Evolutionary conservation across 768 basidiomycete genomes (phyloP), one percentile per base, ranked within the genome.

Genomic region (Hygrophoropsis aurantiaca): DNA sequence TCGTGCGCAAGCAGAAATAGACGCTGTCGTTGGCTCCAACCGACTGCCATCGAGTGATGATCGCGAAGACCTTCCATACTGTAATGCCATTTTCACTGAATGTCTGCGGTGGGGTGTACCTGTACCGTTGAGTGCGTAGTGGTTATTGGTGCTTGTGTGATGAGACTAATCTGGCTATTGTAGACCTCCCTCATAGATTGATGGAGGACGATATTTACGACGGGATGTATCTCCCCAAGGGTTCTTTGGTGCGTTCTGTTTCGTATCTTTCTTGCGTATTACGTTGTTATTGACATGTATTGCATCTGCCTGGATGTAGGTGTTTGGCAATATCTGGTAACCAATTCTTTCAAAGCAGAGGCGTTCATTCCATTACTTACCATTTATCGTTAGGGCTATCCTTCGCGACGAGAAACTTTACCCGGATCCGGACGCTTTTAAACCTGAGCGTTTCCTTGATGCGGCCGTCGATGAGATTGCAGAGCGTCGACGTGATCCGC

Each of bases 171-270:
- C 44, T 40, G 6, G 13, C 45, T 36, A 21, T 20, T 44, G 34
- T 33, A 84, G 84, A 73, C 46, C 72, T 87, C 33, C 85, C 85
- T 0, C 85, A 86, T 49, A 72, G 82, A 38, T 53, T 83, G 55
- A 82, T 74, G 70, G 77, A 84, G 58, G 80, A 86, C 52, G 83
- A 87, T 55, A 62, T 81, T 32, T 87, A 85, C 58, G 63, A 74
- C 23, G 79, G 75, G 10, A 73, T 74, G 69, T 69, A 73, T 45
- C 78, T 87, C 42, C 82, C 84, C 25, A 79, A 82, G 58, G 85
- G 85, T 11, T 75, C 84, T 3, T 59, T 84, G 53, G 79, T 80
- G 41, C 45, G 71, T 64, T 15, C 2, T 32, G 39, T 11, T 10
- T 16, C 23, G 19, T 18, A 32, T 46, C 18, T 32, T 37, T 34